These are phyloP conservation scores for Breynia disticha DNA, from an alignment of 441 rosid genomes.

Conservation along the genomic window DNA sequence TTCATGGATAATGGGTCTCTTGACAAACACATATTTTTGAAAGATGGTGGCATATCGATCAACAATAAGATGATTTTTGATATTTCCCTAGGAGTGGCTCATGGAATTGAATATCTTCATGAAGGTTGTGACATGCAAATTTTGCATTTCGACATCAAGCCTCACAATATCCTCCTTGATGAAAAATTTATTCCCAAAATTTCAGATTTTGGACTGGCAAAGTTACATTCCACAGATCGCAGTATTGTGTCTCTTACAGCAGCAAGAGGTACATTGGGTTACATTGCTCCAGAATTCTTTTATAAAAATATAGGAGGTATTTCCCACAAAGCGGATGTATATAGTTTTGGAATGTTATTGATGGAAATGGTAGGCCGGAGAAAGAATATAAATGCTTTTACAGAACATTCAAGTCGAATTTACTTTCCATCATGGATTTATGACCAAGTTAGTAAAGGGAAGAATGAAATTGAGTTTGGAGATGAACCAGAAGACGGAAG, in stretches of 20 bases:
- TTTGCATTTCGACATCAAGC: conserved; percentile 15
- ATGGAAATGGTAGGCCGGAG: too few relatives aligned
- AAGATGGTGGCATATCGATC: background rate
- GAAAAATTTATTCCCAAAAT: too few relatives aligned
- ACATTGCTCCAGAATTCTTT: too few relatives aligned
- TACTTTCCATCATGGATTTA: too few relatives aligned
- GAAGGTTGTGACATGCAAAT: conserved; percentile 17
- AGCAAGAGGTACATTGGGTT: conserved; percentile 16
- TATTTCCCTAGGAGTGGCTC: too few relatives aligned
- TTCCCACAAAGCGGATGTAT: conserved; percentile 15
- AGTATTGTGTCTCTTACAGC: conserved; percentile 6
- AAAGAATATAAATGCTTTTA: too few relatives aligned
- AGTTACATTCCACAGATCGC: conserved; percentile 1
- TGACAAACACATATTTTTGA: conserved; percentile 7
- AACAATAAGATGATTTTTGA: too few relatives aligned
- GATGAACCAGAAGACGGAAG: background rate
- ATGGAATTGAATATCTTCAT: conserved; percentile 15
- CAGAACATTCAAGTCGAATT: too few relatives aligned
- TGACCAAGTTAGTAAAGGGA: background rate
- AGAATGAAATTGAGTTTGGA: background rate
- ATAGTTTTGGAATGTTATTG: too few relatives aligned
- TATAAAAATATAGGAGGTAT: conserved; percentile 14
- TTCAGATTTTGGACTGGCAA: too few relatives aligned
- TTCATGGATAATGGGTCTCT: too few relatives aligned
- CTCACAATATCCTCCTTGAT: too few relatives aligned